Base-by-base conservation (phyloP, 805 yeast species). In the Dipodascus albidus region DNA sequence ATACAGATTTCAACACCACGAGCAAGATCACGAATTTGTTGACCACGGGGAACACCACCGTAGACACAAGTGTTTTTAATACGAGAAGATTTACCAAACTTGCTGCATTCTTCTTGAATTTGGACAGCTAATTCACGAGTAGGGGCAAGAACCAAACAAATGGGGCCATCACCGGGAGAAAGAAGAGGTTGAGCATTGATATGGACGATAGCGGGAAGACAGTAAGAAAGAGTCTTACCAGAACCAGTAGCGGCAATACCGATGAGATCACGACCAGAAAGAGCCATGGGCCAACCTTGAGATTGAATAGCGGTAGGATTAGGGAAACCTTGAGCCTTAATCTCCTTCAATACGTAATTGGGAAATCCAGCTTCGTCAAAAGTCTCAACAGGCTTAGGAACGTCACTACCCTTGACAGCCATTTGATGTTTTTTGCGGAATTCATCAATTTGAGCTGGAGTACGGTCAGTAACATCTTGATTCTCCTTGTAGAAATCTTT, bases 281-380 rank as follows among this genome's bases (percentile, higher is more conserved):
- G 77, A 66, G 99, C 99, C 99, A 93, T 93, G 59, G 99, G 99
- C 99, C 99, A 93, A 76, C 99, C 99, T 77, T 93, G 99, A 73
- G 96, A 88, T 76, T 93, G 99, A 67, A 93, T 93, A 60, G 88
- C 89, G 54, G 99, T 93, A 64, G 99, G 99, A 60, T 75, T 80
- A 54, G 83, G 93, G 75, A 93, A 93, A 57, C 98, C 98, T 73
- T 87, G 89, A 56, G 82, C 82, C 72, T 85, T 80, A 63, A 93
- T 90, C 77, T 91, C 96, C 55, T 72, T 75, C 67, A 93, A 77
- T 48, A 91, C 97, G 69, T 91, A 90, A 63, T 82, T 86, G 60
- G 99, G 99, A 80, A 93, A 91, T 50, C 97, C 97, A 67, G 96
- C 96, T 76, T 93, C 98, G 60, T 93, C 96, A 63, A 93, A 93